Evolutionary conservation across 768 basidiomycete species (phyloP).

Genomic region (Phanerodontia chrysosporium): DNA sequence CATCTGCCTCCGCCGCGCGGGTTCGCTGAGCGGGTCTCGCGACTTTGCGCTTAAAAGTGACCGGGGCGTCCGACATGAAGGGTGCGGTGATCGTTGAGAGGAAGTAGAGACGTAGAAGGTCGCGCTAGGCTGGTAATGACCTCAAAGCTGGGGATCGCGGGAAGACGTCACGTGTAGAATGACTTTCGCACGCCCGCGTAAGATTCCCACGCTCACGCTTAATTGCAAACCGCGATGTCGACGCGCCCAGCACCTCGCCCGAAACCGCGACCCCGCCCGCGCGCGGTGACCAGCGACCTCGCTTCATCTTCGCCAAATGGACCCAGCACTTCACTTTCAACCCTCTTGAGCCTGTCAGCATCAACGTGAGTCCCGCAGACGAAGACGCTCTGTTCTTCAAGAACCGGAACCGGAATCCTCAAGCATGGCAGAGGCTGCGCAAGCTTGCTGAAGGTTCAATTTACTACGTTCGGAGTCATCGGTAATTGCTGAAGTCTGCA

Average conservation of each 20-base stretch:
- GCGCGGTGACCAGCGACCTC: constrained; percentile 15
- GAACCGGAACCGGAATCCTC: constrained; percentile 52
- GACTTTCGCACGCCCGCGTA: constrained; percentile 21
- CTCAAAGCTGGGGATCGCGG: constrained; percentile 3
- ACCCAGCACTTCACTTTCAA: constrained; percentile 10
- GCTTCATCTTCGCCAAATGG: constrained; percentile 15
- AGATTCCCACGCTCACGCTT: constrained; percentile 13
- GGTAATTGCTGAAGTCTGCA: not conserved
- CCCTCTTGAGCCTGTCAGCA: constrained; percentile 5
- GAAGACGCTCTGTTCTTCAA: constrained; percentile 69
- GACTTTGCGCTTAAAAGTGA: constrained; percentile 42
- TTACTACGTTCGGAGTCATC: not conserved
- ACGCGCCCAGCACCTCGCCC: constrained; percentile 30
- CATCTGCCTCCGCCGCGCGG: constrained; percentile 30
- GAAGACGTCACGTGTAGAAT: constrained; percentile 6
- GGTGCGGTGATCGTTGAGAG: not conserved
- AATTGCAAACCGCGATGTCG: constrained; percentile 25
- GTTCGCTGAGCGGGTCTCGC: constrained; percentile 35
- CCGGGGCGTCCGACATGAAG: constrained; percentile 26
- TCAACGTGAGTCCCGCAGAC: constrained; percentile 29
- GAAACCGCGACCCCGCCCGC: constrained; percentile 37
- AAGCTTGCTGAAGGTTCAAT: constrained; percentile 51
- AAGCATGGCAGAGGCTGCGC: constrained; percentile 58
- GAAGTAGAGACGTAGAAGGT: not conserved
- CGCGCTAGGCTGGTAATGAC: not conserved